Base-by-base conservation (phyloP, 2,329 filamentous ascomycete genomes). In the Torrubiella hemipterigena region DNA sequence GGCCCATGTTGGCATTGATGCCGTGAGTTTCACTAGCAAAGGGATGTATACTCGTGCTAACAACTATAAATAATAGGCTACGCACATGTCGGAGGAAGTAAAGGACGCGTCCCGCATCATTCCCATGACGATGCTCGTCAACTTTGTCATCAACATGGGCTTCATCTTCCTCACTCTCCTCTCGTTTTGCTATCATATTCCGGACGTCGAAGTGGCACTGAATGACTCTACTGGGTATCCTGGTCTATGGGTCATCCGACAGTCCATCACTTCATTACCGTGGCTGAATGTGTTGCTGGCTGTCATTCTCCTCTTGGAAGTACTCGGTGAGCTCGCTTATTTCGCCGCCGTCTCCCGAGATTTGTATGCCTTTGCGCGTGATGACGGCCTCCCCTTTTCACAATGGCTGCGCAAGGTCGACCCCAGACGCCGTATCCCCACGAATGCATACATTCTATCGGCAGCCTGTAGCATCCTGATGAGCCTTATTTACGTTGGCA, bases 41-140 rank as follows among this genome's bases (percentile, higher is more conserved):
- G 7, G 5, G 22, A 11, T 11, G 6, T 6, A 6, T n/a, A 24
- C 5, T 11, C 12, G 12, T n/a, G 11, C 5, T 24, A 14, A 22
- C 8, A 8, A 8, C 22, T 24, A 24, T n/a, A 11, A 24, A 6
- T 24, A 6, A 5, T 16, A 33, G 17, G 31, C 27, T 9, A 30
- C 30, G 14, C 37, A 39, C 33, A 36, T 41, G 31, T 30, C 37
- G 6, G 39, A 39, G 16, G 34, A 41, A 23, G 39, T 41, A 18
- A 29, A 35, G 17, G 28, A 38, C 20, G 39, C 39, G 5, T 32
- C 37, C 17, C 28, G 23, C n/a, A 31, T 30, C 6, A 31, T 41
- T 4, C 39, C 37, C 16, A 32, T 25, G 21, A 31, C 32, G 7
- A 39, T 39, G 23, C 14, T 38, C 11, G 10, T n/a, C 17, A 6